phyloP scores from a whole-genome alignment of 306 rosid genomes.

The Bauhinia variegata region DNA sequence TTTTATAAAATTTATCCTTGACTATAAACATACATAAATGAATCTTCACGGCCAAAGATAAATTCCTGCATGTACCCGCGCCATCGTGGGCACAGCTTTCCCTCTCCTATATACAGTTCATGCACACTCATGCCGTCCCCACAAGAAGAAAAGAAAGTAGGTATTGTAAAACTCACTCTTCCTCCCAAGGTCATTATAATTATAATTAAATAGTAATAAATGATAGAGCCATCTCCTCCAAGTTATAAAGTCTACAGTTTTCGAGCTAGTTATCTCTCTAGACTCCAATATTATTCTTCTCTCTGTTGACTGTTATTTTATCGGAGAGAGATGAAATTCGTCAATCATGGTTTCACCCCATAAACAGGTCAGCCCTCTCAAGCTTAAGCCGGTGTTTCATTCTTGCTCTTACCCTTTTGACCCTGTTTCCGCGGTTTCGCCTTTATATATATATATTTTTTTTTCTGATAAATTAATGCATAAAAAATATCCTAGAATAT shows the following conservation, averaged over 20 bases:
- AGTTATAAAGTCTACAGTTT: not conserved
- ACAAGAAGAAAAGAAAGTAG: too few species aligned
- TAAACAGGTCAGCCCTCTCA: conserved; percentile 14
- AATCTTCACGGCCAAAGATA: too few species aligned
- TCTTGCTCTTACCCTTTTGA: conserved; percentile 22
- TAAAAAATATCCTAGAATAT: conserved; percentile 32
- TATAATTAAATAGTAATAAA: too few species aligned
- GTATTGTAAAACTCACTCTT: too few species aligned
- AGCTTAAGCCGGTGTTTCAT: not conserved
- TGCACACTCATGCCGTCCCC: too few species aligned
- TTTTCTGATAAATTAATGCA: conserved; percentile 1
- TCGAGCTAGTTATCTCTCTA: conserved; percentile 8
- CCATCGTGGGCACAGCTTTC: too few species aligned
- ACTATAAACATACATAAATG: too few species aligned
- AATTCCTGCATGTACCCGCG: too few species aligned
- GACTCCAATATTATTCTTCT: conserved; percentile 10
- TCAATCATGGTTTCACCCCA: conserved; percentile 21
- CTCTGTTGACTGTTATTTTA: not conserved
- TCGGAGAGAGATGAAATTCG: not conserved
- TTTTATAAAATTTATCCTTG: too few species aligned
- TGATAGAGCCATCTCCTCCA: too few species aligned
- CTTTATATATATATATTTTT: not conserved
- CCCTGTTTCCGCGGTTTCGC: conserved; percentile 11
- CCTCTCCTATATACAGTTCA: too few species aligned
- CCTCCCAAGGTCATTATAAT: too few species aligned